Evolutionary conservation across 768 basidiomycete species (phyloP).

Genomic region (Boletus reticulatus): DNA sequence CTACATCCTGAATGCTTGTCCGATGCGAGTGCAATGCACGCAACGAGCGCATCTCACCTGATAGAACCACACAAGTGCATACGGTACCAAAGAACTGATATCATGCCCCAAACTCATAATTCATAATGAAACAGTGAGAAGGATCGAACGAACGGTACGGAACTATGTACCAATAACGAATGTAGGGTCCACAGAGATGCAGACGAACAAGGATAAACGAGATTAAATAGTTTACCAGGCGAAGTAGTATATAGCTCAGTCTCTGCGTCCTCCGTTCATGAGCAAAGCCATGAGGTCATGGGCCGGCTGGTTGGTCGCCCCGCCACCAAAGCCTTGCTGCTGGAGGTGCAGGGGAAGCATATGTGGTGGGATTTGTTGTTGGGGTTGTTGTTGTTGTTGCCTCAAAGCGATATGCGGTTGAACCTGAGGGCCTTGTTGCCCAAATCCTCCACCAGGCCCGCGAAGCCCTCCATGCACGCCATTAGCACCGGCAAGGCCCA

Average conservation of each 20-base stretch:
- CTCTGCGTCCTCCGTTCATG: constrained; percentile 69
- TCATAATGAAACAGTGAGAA: constrained; percentile 27
- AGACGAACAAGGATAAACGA: constrained; percentile 7
- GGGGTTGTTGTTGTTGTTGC: constrained; percentile 32
- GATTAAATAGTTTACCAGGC: constrained; percentile 11
- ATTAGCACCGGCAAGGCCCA: constrained; percentile 45
- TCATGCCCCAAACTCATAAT: constrained; percentile 19
- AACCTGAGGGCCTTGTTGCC: constrained; percentile 31
- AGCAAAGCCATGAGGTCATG: constrained; percentile 84
- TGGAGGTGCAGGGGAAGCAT: constrained; percentile 57
- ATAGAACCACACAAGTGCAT: not conserved
- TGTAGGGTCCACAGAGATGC: constrained; percentile 26
- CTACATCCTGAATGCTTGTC: constrained; percentile 5
- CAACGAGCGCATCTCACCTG: constrained; percentile 10
- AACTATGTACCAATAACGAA: constrained; percentile 33
- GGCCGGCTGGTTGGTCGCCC: constrained; percentile 51
- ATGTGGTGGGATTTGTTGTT: constrained; percentile 57
- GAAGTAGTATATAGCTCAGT: constrained; percentile 40
- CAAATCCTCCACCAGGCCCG: constrained; percentile 43
- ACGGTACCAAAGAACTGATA: not conserved
- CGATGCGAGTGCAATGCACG: not conserved
- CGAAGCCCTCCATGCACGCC: constrained; percentile 46
- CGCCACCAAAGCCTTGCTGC: constrained; percentile 50
- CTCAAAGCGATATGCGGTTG: constrained; percentile 32
- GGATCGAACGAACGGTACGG: constrained; percentile 23